Evolutionary conservation across 2,329 filamentous ascomycete species (phyloP), one percentile per base, ranked within the genome.

Genomic region (Neurospora crassa): DNA sequence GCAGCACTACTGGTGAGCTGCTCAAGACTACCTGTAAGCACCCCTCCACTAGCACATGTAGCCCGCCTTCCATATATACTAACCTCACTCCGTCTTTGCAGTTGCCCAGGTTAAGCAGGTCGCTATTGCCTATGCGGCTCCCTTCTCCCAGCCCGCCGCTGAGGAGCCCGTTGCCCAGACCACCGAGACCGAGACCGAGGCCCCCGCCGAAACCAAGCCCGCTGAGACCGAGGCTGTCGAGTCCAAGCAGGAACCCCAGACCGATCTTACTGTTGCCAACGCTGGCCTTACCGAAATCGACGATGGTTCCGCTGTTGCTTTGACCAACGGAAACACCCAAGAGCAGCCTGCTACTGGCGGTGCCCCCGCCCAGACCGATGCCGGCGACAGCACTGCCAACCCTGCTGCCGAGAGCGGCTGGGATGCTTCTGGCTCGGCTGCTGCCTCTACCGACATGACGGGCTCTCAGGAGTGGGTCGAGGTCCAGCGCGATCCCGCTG

Each of bases 391-490:
- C 14, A 85, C 86, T 69, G 86, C 86, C 71, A 89, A 89, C 75
- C 84, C 85, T 67, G 89, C 90, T 40, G 89, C 85, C 34, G 90
- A 89, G 78, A 87, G 85, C 74, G 88, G 90, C 74, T 92, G 89
- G 90, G 90, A 92, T 75, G 34, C 34, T 16, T 20, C 29, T 24
- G 63, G 75, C 78, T 40, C 67, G 67, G 69, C 53, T 16, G 24
- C 53, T 63, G 73, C 73, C 8, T 76, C 76, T 69, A 84, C 84
- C 73, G 82, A 84, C 69, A 76, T 83, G 74, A 80, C 81, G 67
- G 75, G 81, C 71, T 87, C 86, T 1, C 86, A 88, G 79, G 92
- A 94, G 75, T 96, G 92, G 88, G 91, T 96, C 72, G 81, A 84
- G 70, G 81, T 85, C 5, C 89, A 93, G 79, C 89, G 91, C 71